Evolutionary conservation across 305 asterid genomes (phyloP).

Genomic region (Solanum hybrid): DNA sequence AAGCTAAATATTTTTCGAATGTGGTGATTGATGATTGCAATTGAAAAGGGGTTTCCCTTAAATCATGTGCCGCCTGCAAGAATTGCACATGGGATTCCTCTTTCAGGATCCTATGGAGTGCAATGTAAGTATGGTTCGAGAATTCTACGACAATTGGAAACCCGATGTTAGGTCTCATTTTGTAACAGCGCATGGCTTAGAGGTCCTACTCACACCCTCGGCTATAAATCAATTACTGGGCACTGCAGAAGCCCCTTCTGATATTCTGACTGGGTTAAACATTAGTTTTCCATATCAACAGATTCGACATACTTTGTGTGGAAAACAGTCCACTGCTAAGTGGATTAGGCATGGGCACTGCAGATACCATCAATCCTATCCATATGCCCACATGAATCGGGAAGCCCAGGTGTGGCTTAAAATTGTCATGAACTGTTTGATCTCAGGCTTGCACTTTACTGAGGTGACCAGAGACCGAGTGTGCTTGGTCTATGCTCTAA

Average conservation of each 20-base stretch:
- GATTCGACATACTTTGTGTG: background rate
- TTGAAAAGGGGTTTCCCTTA: background rate
- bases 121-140: background rate
- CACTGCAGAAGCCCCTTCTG: background rate
- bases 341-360: background rate
- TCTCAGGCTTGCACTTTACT: background rate
- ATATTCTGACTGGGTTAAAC: background rate
- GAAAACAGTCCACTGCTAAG: background rate
- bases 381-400: background rate
- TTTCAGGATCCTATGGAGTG: background rate
- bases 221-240: background rate
- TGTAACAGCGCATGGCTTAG: background rate
- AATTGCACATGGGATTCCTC: background rate
- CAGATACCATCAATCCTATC: background rate
- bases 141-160: too few relatives aligned
- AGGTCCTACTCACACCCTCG: background rate
- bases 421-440: background rate
- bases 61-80: fast-evolving
- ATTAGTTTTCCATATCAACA: background rate
- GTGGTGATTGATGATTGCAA: background rate
- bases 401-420: background rate
- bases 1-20: background rate
- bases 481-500: background rate
- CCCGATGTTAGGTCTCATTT: background rate
- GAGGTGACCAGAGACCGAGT: background rate